Base-by-base conservation (phyloP, 331 rosid species). In the Acacia concinna region DNA sequence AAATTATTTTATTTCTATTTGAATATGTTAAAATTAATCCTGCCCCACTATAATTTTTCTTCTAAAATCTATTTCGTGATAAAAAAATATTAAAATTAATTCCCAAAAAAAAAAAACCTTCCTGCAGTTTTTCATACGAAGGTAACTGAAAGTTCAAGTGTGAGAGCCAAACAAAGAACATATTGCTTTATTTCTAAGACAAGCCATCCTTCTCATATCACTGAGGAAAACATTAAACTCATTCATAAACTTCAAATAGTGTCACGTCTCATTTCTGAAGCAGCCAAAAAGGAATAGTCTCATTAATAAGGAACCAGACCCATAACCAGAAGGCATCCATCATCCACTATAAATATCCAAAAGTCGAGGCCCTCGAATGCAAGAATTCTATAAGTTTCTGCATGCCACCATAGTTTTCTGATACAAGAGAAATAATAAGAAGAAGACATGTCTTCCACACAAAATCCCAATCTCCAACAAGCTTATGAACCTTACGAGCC, bases 151-250 rank as follows among this genome's bases (percentile, higher is more conserved):
- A 69, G 23, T 41, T 25, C 56, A 43, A 14, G 56, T 69, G 62
- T 47, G 31, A 1, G 20, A 71, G n/a, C 30, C 76, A 71, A 47
- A 47, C 76, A 71, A 71, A 49, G 76, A 47, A 71, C 63, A 13
- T 71, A 4, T 2, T 17, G 5, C 63, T 71, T 71, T 47, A 49
- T 46, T 10, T 47, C 13, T 20, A 6, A 15, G 43, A 15, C 23
- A 69, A 14, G 74, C 11, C 25, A 40, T 41, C n/a, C 73, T 28
- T 68, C 43, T 15, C 69, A 64, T 32, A 3, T 31, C 43, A 31
- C 14, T 17, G 21, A 32, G 27, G 69, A 17, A 64, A 64, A 17
- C 13, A 64, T 31, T 7, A 54, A 21, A 54, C 32, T 57, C 34
- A 18, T 20, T 18, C 28, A 1, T 20, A 7, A 65, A 65, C 46